phyloP scores from a whole-genome alignment of 192 early-diverging fungal genomes.

The Phycomyces blakesleeanus region DNA sequence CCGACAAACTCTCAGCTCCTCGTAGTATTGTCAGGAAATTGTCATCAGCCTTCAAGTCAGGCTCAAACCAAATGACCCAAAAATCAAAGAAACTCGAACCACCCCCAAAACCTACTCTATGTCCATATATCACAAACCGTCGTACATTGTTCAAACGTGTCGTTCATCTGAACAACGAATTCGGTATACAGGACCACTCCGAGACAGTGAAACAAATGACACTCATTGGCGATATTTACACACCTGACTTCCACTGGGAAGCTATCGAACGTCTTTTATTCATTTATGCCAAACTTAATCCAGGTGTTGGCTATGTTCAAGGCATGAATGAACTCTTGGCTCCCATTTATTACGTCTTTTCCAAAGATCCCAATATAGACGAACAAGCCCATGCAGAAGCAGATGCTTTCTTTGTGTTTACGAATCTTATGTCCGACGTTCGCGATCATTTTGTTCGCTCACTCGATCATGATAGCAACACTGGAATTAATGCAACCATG shows the following conservation, averaged over 20 bases:
- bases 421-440: conserved; percentile 62
- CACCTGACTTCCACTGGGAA: conserved; percentile 72
- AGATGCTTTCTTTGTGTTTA: conserved; percentile 76
- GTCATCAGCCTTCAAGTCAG: conserved; percentile 24
- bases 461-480: conserved; percentile 55
- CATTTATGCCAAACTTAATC: conserved; percentile 77
- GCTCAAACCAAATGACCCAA: conserved; percentile 18
- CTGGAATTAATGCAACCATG: conserved; percentile 61
- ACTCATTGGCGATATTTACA: conserved; percentile 18
- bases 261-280: conserved; percentile 75
- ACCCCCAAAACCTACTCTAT: conserved; percentile 20
- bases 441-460: conserved; percentile 79
- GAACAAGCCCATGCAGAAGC: conserved; percentile 68
- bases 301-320: conserved; percentile 81
- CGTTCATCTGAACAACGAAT: conserved; percentile 60
- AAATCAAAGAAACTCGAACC: conserved; percentile 21
- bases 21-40: conserved; percentile 31
- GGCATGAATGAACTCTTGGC: conserved; percentile 86
- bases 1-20: conserved; percentile 17
- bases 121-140: conserved; percentile 48
- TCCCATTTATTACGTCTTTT: conserved; percentile 76
- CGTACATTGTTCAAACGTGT: conserved; percentile 61
- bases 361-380: conserved; percentile 39
- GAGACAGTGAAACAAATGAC: neutral
- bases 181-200: conserved; percentile 35